Conservation (phyloP, 495 filamentous ascomycete genomes). For the Trichocladium antarcticum region DNA sequence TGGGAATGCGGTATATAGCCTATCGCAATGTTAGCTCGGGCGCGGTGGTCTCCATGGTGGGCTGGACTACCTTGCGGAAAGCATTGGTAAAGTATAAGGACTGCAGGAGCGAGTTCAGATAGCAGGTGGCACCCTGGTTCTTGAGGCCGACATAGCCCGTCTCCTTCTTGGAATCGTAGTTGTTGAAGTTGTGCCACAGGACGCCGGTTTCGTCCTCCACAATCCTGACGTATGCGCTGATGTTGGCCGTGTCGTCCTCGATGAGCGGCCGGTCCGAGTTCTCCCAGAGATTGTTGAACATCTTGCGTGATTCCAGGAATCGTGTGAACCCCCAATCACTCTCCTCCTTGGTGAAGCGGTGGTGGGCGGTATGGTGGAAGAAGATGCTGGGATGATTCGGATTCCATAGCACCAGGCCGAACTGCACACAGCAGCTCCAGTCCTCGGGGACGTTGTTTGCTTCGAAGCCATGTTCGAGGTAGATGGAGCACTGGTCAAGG, state of each 20-base stretch:
- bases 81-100: slow-evolving; percentile 95
- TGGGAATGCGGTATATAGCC: slow-evolving; percentile 95
- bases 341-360: slow-evolving; percentile 90
- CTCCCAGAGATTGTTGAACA: slow-evolving; percentile 61
- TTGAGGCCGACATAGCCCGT: slow-evolving; percentile 94
- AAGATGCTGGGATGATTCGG: slow-evolving; percentile 74
- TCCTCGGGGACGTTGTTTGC: slow-evolving; percentile 57
- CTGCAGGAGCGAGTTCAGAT: slow-evolving; percentile 93
- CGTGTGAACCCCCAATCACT: slow-evolving; percentile 98
- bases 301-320: slow-evolving; percentile 72
- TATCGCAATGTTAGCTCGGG: slow-evolving; percentile 33
- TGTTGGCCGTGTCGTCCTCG: slow-evolving; percentile 72
- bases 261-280: slow-evolving; percentile 61
- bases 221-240: slow-evolving; percentile 87
- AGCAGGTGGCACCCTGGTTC: slow-evolving; percentile 97
- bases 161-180: slow-evolving; percentile 98
- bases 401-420: slow-evolving; percentile 88
- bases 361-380: slow-evolving; percentile 57
- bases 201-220: slow-evolving; percentile 97
- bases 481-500: slow-evolving; percentile 75
- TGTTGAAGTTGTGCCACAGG: slow-evolving; percentile 97
- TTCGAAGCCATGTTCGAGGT: slow-evolving; percentile 84
- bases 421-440: slow-evolving; percentile 95
- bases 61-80: slow-evolving; percentile 65
- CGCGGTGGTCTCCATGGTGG: no score